phyloP scores from a whole-genome alignment of 257 asterid genomes.

The Gentiana macrophylla region DNA sequence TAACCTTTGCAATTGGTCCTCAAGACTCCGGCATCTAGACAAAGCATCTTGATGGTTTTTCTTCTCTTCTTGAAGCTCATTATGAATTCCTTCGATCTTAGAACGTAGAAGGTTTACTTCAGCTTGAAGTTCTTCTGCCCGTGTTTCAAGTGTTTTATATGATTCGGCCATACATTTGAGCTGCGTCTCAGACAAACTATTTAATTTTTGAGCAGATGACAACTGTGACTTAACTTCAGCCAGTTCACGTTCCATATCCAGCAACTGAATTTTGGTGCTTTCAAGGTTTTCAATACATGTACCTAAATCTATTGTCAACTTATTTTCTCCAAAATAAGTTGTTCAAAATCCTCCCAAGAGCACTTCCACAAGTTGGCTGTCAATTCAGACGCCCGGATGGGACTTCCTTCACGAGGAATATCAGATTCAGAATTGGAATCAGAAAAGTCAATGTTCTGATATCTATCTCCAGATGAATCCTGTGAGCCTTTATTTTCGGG shows the following conservation, averaged over 20 bases:
- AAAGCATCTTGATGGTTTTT: constrained; percentile 44
- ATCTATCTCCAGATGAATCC: constrained; percentile 40
- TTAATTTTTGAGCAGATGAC: constrained; percentile 59
- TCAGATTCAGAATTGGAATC: constrained; percentile 77
- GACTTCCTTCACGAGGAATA: constrained; percentile 63
- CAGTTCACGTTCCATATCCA: constrained; percentile 59
- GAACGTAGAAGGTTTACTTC: constrained; percentile 57
- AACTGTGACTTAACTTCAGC: constrained; percentile 80
- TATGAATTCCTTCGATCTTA: constrained; percentile 41
- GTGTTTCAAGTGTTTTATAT: constrained; percentile 67
- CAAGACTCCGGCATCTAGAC: constrained; percentile 59
- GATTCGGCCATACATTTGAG: constrained; percentile 98
- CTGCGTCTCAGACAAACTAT: constrained; percentile 90
- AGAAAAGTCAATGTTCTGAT: constrained; percentile 47
- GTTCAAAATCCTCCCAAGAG: constrained; percentile 77
- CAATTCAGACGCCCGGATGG: constrained; percentile 72
- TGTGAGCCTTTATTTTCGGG: constrained; percentile 62
- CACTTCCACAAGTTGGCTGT: constrained; percentile 58
- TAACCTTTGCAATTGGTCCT: constrained; percentile 65
- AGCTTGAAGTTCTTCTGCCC: constrained; percentile 60
- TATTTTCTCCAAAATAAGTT: constrained; percentile 69
- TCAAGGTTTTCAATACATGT: constrained; percentile 46
- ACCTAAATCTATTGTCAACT: constrained; percentile 51
- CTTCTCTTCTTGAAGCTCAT: constrained; percentile 69
- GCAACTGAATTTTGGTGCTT: constrained; percentile 49